Base-by-base conservation (phyloP, 176 grass and related monocot genomes). In the Oryza australiensis region DNA sequence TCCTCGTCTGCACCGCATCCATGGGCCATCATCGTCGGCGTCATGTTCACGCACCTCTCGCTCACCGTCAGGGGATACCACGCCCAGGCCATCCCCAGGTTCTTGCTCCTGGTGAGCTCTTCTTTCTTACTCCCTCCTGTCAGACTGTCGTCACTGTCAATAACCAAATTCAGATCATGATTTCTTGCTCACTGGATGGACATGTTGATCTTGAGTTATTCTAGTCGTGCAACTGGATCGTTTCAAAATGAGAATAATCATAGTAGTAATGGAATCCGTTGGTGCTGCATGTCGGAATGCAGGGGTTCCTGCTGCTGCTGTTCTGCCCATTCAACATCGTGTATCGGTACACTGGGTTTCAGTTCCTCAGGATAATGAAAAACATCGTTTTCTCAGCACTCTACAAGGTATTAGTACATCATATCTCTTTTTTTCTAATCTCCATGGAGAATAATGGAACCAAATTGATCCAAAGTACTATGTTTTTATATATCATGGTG, bases 311-410 rank as follows among this genome's bases (percentile, higher is more conserved):
- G 78, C 28, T 91, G 32, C 26, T 93, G 51, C 88, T 97, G 12
- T 26, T 91, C 78, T 93, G 91, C 60, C 91, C 94, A 29, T 71
- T 93, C 66, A 86, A 97, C 79, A 18, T 97, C 68, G 38, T 81
- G 7, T 93, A 91, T 68, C 67, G 89, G 40, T 89, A 88, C 1
- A 91, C 84, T 30, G 86, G 91, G 14, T 91, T 89, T 64, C 80
- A 33, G 59, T 93, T 97, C 63, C 73, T 91, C 62, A 79, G 64
- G 84, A 89, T 88, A 34, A 28, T 97, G 40, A 87, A 88, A 78
- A 97, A 97, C 74, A 91, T 93, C 34, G 68, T 93, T 14, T 22
- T 97, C 70, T 87, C 94, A 12, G 91, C 94, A 27, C 81, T 93
- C 68, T 97, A 97, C 86, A 91, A 97, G 94, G 94, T 37, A 37